These are phyloP conservation scores for Tolypocladium album DNA, from an alignment of 2,329 filamentous ascomycete genomes.

Conservation along the genomic window DNA sequence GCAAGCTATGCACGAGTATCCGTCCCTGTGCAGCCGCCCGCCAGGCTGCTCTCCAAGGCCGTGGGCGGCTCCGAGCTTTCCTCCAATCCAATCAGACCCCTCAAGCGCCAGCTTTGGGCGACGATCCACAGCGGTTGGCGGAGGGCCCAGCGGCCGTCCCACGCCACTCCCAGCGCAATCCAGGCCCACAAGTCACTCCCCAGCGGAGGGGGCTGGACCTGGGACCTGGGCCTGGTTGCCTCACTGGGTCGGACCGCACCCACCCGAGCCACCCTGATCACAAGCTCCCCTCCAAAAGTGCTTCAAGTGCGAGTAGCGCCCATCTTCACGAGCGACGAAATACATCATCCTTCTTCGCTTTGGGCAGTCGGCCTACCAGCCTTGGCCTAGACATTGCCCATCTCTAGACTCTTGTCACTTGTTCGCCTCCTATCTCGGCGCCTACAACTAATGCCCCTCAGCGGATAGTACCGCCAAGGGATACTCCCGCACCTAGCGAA, in stretches of 20 bases:
- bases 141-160: not conserved
- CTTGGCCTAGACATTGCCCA: not conserved
- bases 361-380: constrained; percentile 1
- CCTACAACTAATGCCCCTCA: too few relatives aligned
- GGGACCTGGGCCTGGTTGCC: not conserved
- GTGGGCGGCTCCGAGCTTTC: not conserved
- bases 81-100: not conserved
- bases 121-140: not conserved
- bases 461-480: not conserved
- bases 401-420: not conserved
- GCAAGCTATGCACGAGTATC: too few relatives aligned
- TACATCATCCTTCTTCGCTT: not conserved
- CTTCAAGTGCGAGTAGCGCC: not conserved
- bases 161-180: not conserved
- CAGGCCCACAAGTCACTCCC: not conserved
- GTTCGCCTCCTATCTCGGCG: not conserved
- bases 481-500: not conserved
- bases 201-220: not conserved
- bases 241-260: not conserved
- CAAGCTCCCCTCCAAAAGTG: not conserved
- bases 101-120: not conserved
- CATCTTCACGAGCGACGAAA: not conserved
- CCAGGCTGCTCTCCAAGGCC: not conserved
- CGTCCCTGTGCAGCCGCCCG: not conserved
- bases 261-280: not conserved